Base-by-base conservation (phyloP, 2,329 filamentous ascomycete genomes). In the Paraconiothyrium sp. region DNA sequence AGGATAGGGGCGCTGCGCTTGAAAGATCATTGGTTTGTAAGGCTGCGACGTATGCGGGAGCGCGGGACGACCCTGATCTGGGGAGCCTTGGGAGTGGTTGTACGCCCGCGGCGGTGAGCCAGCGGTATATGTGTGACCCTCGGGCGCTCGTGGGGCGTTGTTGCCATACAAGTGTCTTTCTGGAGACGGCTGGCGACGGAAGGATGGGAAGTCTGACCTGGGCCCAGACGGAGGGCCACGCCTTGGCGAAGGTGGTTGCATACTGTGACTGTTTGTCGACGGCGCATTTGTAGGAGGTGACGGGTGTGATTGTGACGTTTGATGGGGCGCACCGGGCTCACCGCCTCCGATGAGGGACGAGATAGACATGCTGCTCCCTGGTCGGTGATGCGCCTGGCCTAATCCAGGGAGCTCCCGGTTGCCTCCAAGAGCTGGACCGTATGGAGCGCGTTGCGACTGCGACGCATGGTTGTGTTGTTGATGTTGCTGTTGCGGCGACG, bases 361-460 rank as follows among this genome's bases (percentile, higher is more conserved):
- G 76, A 92, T 91, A 50, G 89, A 90, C 89, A 92, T 91, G 78
- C 87, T 89, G 71, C 86, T 86, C 56, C 85, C 85, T 13, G 86
- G 85, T 61, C 88, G 84, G 74, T 86, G 82, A 74, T 86, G 82
- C 59, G 81, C 77, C 24, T 84, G 81, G 24, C 79, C 80, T 47
- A 85, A 72, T 20, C 81, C 79, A 52, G 86, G 83, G 51, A 86
- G 80, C 66, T 90, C 88, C 72, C 88, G 85, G 62, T 81, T 80
- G 30, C 76, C 79, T 55, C 80, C 76, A 66, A 85, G 85, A 16
- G 68, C 37, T 0, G 80, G 72, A 27, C 81, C 71, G 49, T 80
- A 81, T 4, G 83, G 79, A 34, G 83, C 77, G 52, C 83, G 80
- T 49, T 81, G 78, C 39, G 81, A 71, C 51, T 79, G 73, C 44